These are phyloP conservation scores for Ilyonectria sp. DNA, from an alignment of 2,329 filamentous ascomycete species.

Conservation along the genomic window DNA sequence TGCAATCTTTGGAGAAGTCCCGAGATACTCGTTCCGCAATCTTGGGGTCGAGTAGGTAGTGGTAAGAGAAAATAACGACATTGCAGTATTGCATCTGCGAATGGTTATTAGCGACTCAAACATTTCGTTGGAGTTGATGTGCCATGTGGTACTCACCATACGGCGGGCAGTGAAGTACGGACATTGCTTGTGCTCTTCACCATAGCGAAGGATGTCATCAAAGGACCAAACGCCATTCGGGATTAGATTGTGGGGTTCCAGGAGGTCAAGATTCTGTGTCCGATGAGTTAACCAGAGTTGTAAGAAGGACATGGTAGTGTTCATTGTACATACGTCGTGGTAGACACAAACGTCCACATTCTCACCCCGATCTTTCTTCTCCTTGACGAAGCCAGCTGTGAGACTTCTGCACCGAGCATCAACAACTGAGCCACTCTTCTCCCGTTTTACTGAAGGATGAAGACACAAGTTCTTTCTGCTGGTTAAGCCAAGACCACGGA, in stretches of 20 bases:
- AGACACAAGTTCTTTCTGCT: slow-evolving; percentile 98
- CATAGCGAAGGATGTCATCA: slow-evolving; percentile 89
- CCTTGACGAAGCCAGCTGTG: slow-evolving; percentile 96
- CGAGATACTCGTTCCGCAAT: slow-evolving; percentile 96
- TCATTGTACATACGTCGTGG: slow-evolving; percentile 79
- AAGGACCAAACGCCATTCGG: slow-evolving; percentile 97
- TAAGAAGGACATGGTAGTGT: neutral
- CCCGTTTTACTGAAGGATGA: slow-evolving; percentile 94
- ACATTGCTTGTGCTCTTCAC: slow-evolving; percentile 96
- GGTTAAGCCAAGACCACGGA: slow-evolving; percentile 90
- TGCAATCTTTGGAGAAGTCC: slow-evolving; percentile 97
- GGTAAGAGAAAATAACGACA: slow-evolving; percentile 99
- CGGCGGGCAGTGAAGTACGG: slow-evolving; percentile 96
- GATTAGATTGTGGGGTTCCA: slow-evolving; percentile 95
- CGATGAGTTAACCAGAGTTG: slow-evolving; percentile 31
- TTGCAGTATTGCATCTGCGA: slow-evolving; percentile 96
- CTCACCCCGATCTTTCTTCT: slow-evolving; percentile 96
- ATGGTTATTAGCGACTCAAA: slow-evolving; percentile 21
- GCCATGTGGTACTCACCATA: slow-evolving; percentile 75
- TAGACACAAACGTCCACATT: slow-evolving; percentile 96
- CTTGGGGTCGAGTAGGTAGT: slow-evolving; percentile 97
- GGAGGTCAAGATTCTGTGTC: slow-evolving; percentile 85
- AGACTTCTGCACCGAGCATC: slow-evolving; percentile 96
- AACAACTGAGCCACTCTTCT: slow-evolving; percentile 95
- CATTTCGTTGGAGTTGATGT: neutral